Conservation (phyloP, 2,329 filamentous ascomycete genomes). For the Sporothrix dimorphospora region DNA sequence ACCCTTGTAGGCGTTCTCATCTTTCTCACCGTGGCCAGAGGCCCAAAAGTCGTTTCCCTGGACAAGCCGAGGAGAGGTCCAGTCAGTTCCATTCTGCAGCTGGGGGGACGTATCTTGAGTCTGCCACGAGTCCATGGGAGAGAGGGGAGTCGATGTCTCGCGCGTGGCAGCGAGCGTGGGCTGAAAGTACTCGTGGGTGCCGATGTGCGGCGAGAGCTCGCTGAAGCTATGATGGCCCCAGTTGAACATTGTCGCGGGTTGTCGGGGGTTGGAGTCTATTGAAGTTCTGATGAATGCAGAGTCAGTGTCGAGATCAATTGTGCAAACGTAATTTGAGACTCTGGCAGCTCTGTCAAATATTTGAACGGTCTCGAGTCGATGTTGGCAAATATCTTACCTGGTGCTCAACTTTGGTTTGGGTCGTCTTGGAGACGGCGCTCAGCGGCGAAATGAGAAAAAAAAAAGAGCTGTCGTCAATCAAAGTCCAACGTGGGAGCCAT, state of each 20-base stretch:
- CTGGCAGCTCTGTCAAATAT: no score
- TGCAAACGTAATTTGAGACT: no score
- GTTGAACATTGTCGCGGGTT: background rate
- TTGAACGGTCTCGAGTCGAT: background rate
- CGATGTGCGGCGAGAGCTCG: background rate
- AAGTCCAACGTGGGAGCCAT: background rate
- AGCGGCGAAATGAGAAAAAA: background rate
- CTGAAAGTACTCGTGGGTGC: background rate
- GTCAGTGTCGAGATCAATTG: no score
- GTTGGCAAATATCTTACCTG: background rate
- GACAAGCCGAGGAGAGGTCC: background rate
- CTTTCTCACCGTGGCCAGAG: no score
- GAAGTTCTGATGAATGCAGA: no score
- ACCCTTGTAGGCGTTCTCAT: background rate
- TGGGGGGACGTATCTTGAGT: background rate
- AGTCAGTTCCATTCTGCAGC: background rate
- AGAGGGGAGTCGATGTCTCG: background rate
- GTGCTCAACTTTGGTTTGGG: background rate
- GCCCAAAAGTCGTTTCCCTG: background rate
- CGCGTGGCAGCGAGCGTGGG: background rate
- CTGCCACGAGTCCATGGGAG: background rate
- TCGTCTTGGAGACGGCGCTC: background rate
- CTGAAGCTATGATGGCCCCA: background rate
- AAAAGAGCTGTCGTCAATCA: background rate
- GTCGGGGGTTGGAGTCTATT: background rate